These are phyloP conservation scores for Rhizopogon vesiculosus DNA, from an alignment of 768 basidiomycete genomes.

Conservation along the genomic window DNA sequence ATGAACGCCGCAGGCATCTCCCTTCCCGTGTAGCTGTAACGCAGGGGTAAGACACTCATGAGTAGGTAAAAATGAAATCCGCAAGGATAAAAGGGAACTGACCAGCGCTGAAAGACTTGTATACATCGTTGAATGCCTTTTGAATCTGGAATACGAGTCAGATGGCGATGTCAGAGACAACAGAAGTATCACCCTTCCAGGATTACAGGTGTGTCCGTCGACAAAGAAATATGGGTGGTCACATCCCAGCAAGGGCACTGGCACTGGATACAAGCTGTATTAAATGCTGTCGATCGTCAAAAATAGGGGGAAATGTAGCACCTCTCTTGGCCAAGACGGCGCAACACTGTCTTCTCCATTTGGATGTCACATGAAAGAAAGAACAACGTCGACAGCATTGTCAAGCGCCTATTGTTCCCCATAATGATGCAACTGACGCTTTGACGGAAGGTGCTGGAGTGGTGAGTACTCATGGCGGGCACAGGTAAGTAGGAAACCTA, in stretches of 20 bases:
- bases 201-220: slow-evolving; percentile 85
- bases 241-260: slow-evolving; percentile 41
- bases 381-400: slow-evolving; percentile 65
- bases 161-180: background rate
- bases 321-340: slow-evolving; percentile 17
- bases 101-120: slow-evolving; percentile 70
- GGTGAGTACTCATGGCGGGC: background rate
- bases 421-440: slow-evolving; percentile 67
- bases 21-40: background rate
- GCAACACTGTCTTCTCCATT: slow-evolving; percentile 42
- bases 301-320: slow-evolving; percentile 5
- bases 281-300: background rate
- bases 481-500: slow-evolving; percentile 28
- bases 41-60: slow-evolving; percentile 36
- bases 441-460: slow-evolving; percentile 43
- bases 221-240: slow-evolving; percentile 93
- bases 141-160: slow-evolving; percentile 49
- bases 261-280: slow-evolving; percentile 8
- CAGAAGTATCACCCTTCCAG: slow-evolving; percentile 52
- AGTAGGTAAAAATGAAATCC: slow-evolving; percentile 74
- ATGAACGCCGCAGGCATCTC: slow-evolving; percentile 87
- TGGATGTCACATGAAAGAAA: slow-evolving; percentile 58
- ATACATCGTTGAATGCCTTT: slow-evolving; percentile 90
- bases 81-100: slow-evolving; percentile 83
- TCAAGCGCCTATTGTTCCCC: slow-evolving; percentile 80